phyloP scores from a whole-genome alignment of 2,329 filamentous ascomycete genomes.

The Gnomoniopsis smithogilvyi region DNA sequence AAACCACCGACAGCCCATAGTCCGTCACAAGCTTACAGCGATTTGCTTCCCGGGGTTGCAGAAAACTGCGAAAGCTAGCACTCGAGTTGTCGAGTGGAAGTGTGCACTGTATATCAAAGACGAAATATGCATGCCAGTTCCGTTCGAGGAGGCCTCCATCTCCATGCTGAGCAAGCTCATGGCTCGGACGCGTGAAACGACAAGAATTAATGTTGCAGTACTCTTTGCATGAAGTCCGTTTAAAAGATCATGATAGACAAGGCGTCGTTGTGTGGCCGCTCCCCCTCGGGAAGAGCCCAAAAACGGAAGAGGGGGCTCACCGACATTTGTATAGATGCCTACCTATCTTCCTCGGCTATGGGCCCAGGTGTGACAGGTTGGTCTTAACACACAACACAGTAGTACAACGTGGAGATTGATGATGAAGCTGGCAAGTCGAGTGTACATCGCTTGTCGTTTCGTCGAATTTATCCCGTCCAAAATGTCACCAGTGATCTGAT shows the following conservation, averaged over 20 bases:
- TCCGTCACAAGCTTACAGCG: background rate
- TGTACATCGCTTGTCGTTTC: too few species aligned
- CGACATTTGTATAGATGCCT: background rate
- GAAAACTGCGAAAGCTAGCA: background rate
- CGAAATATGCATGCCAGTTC: background rate
- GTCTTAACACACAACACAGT: background rate
- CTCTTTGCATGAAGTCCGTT: background rate
- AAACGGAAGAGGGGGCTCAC: background rate
- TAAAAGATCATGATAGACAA: background rate
- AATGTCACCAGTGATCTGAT: too few species aligned
- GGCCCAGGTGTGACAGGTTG: background rate
- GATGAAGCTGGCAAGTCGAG: too few species aligned
- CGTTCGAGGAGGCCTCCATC: conserved; percentile 1
- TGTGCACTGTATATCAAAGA: conserved; percentile 9
- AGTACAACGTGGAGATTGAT: too few species aligned
- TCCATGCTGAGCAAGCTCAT: background rate
- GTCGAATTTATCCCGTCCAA: too few species aligned
- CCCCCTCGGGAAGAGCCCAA: background rate
- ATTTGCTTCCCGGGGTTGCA: background rate
- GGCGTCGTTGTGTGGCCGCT: background rate
- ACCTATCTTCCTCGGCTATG: background rate
- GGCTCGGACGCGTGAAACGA: background rate
- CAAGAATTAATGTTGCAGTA: background rate
- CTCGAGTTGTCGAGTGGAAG: background rate
- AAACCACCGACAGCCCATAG: background rate